Conservation (phyloP, 441 rosid species). For the Kokia cookei region DNA sequence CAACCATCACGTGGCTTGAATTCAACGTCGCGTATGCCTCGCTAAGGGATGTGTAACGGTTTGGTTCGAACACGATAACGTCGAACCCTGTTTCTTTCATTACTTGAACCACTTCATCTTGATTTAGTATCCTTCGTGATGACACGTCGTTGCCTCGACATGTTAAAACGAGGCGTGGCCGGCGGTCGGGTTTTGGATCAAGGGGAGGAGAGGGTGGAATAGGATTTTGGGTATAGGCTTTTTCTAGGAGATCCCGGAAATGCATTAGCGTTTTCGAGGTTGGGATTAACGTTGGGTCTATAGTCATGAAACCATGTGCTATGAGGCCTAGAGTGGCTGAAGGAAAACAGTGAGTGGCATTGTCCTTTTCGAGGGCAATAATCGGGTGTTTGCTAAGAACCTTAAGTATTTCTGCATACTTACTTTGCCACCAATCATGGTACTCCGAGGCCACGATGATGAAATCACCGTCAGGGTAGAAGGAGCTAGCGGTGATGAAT, state of each 20-base stretch:
- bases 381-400: constrained; percentile 34
- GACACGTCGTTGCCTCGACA: constrained; percentile 29
- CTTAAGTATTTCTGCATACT: constrained; percentile 34
- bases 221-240: constrained; percentile 19
- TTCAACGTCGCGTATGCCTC: constrained; percentile 30
- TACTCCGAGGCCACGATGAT: constrained; percentile 31
- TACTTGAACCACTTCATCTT: constrained; percentile 13
- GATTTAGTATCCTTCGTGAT: constrained; percentile 38
- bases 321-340: constrained; percentile 33
- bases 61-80: constrained; percentile 34
- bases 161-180: constrained; percentile 27
- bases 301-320: constrained; percentile 49
- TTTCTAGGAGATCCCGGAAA: constrained; percentile 35
- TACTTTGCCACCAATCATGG: constrained; percentile 48
- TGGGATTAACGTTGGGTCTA: constrained; percentile 18
- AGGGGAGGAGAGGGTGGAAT: not conserved
- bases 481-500: constrained; percentile 41
- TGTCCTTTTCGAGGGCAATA: constrained; percentile 29
- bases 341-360: constrained; percentile 41
- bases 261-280: constrained; percentile 20
- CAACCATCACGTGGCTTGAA: constrained; percentile 48
- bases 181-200: not conserved
- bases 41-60: not conserved
- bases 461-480: constrained; percentile 27
- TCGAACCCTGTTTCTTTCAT: constrained; percentile 45